Evolutionary conservation across 2,329 filamentous ascomycete species (phyloP), one percentile per base, ranked within the genome.

Genomic region (Tympanopsis confertula): DNA sequence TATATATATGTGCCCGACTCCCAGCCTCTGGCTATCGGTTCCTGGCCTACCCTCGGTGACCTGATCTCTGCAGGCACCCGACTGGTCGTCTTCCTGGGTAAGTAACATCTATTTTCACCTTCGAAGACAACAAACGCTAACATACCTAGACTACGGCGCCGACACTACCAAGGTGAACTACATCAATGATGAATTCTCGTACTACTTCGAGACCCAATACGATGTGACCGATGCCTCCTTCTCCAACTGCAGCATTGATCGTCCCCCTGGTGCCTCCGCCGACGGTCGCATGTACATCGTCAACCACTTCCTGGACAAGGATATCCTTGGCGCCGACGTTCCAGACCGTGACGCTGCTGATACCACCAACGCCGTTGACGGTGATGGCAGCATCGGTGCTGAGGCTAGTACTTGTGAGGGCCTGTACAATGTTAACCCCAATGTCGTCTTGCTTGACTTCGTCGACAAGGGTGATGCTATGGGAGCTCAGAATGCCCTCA

Each of bases 151-250:
- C 54, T 85, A 71, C 46, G 50, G 68, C 37, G 53, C 63, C 40
- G 62, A 75, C 42, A 61, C 58, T 1, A 55, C 49, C 20, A 53
- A 61, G 36, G 68, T 74, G n/a, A 62, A 71, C 19, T 83, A 78
- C 50, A 73, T 84, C 38, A 62, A 82, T 39, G 63, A 72, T 50
- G 69, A 82, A 51, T 83, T 78, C 50, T 57, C 61, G 18, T 76
- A 75, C 56, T 70, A 81, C 45, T 87, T 82, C 62, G 84, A 89
- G 54, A 89, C 82, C 33, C 66, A 71, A 1, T 88, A 71, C 57
- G 75, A 82, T 44, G 74, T 78, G 43, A 71, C 68, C 1, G 60
- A 71, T 36, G 56, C 68, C 1, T 62, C 61, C 13, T 78, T 82
- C 49, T 75, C 76, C 49, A 71, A 69, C 30, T 89, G 84, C 58